A percentile compares a stretch with the other conserved stretches of the same genome.
Conservation (phyloP, 139 green algal species). For the Chlamydomonas sp. region DNA sequence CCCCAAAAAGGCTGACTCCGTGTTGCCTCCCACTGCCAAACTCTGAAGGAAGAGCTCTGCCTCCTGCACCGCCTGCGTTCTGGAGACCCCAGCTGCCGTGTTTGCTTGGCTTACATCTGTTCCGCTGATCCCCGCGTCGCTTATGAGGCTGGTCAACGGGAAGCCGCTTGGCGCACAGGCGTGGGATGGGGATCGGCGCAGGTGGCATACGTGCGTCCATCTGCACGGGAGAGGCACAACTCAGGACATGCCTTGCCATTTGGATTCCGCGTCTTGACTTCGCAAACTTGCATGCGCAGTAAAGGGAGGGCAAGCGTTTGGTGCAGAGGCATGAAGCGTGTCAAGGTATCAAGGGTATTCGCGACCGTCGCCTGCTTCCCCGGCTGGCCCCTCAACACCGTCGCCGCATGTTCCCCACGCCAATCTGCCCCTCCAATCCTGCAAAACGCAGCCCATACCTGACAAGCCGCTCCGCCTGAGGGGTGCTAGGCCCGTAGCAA, state of each 20-base stretch:
- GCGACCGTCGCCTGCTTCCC: no score
- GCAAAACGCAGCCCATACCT: neutral
- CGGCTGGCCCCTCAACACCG: neutral
- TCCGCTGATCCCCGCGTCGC: neutral
- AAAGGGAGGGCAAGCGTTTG: neutral
- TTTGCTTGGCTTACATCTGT: no score
- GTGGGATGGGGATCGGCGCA: neutral
- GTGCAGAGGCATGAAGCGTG: no score
- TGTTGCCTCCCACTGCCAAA: no score
- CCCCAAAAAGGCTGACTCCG: no score
- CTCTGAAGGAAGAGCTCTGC: no score
- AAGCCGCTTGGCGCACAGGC: neutral
- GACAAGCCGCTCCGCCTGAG: neutral
- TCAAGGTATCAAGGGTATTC: no score
- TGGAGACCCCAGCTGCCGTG: no score
- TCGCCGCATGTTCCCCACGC: neutral
- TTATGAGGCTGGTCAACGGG: neutral
- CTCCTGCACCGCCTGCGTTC: no score
- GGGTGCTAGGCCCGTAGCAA: neutral
- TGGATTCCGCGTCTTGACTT: neutral
- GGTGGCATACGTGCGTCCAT: slow-evolving; percentile 1
- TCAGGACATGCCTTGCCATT: no score
- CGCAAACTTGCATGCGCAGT: neutral
- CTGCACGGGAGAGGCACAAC: neutral
- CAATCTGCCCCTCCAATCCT: neutral